Evolutionary conservation across 306 rosid genomes (phyloP), one percentile per base, ranked within the genome.

Genomic region (Canavalia gladiata): DNA sequence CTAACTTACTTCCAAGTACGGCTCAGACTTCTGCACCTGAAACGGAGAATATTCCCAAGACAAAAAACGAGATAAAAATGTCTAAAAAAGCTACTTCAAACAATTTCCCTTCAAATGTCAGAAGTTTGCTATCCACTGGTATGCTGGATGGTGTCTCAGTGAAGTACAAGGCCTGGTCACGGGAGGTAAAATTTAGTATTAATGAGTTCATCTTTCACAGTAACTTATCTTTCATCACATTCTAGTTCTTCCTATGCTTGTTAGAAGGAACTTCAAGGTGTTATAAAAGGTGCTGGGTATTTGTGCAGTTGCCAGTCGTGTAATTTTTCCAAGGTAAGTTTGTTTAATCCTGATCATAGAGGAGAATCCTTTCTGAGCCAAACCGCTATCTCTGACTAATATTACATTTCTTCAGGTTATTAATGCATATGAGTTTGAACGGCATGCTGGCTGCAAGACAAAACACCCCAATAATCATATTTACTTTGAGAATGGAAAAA

Each of bases 61-160:
- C 74, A 75, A 88, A 90, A 81, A 91, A 81, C 35, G 91, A 90
- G 77, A 78, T 68, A 9, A 90, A 90, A 87, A 59, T 81, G 58
- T 78, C 90, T 5, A 91, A 84, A 82, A 89, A 90, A 83, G 82
- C 74, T 81, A 74, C 88, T 70, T 84, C 94, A 68, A 93, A 91
- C 79, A 91, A 86, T 78, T 93, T 93, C 87, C 96, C 97, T 55
- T 90, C 97, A 10, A 92, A 89, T 74, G 96, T 91, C 81, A 84
- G 90, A 83, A 91, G 96, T 87, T 86, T 91, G 90, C 81, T 91
- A 68, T 93, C 96, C 31, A 93, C 97, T 33, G 96, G 97, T 25
- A 93, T 93, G 92, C 92, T 91, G 81, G 97, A 93, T 88, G 97
- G 95, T 49, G 91, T 92, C 73, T 86, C 97, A 52, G 95, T 92